A percentile compares a stretch with the other conserved stretches of the same genome.
These are phyloP conservation scores for Carex parvula DNA, from an alignment of 176 grass and related monocot genomes.

Conservation along the genomic window DNA sequence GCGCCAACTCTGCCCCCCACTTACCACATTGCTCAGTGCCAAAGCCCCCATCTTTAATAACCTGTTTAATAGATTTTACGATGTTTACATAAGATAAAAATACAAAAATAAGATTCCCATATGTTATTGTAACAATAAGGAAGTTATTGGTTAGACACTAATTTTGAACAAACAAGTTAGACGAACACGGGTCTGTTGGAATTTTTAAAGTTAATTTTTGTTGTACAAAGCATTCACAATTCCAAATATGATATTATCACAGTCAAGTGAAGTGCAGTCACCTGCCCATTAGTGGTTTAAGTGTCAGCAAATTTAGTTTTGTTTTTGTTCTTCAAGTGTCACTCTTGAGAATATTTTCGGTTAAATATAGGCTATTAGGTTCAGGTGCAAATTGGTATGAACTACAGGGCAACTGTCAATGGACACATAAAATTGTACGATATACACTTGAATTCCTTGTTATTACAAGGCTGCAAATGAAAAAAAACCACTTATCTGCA, in stretches of 20 bases:
- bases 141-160: background rate
- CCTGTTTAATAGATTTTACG: slow-evolving; percentile 27
- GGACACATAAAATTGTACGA: background rate
- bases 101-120: background rate
- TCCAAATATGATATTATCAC: background rate
- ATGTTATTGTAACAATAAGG: background rate
- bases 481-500: background rate
- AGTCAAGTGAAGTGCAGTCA: background rate
- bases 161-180: background rate
- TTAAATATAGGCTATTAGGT: background rate
- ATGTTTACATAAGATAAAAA: background rate
- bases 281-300: background rate
- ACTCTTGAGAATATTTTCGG: background rate
- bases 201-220: background rate
- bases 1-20: slow-evolving; percentile 66
- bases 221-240: background rate
- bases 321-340: background rate
- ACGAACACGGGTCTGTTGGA: background rate
- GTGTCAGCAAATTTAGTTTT: background rate
- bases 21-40: slow-evolving; percentile 57
- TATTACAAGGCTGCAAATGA: background rate
- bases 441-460: background rate
- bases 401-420: background rate
- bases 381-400: background rate
- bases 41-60: slow-evolving; percentile 80